Evolutionary conservation across 140 eudicot species (phyloP), one percentile per base, ranked within the genome.

Genomic region (Stevia rebaudiana): DNA sequence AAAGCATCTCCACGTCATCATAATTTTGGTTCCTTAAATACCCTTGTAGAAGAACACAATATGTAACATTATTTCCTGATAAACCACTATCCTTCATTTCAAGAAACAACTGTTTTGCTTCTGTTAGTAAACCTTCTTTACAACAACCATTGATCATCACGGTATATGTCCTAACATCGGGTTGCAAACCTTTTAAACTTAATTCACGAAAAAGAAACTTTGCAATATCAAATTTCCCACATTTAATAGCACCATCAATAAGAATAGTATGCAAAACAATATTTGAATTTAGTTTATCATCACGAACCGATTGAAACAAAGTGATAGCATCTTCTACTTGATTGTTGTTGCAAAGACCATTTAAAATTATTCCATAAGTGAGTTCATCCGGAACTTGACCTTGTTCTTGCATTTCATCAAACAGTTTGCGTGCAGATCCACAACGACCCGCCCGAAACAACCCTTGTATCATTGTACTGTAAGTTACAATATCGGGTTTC

Each of bases 341-440:
- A 11, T 58, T n/a, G 51, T 43, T 43, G 59, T 48, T 46, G 57
- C 68, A 57, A 30, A 47, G 52, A 28, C 72, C 72, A n/a, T 67
- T 7, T 15, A 58, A 15, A 2, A 67, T 15, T 36, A 52, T 67
- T 30, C 36, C 3, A 1, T 70, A 46, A 31, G 75, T 21, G 8
- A 8, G 35, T 44, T 1, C 28, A 59, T 59, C 13, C 13, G 51
- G 68, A 19, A 10, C 5, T 9, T 3, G 47, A 7, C 52, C 61
- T 10, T 8, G 39, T 30, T 51, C 41, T 33, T 11, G 68, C 62
- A 70, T 70, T 31, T 70, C 37, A 8, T 3, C 28, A 21, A 70
- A 59, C 12, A 59, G 52, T 12, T 59, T 21, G 16, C 16, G 25
- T 58, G 75, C 75, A 44, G 11, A 61, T n/a, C 18, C 59, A 65